A percentile compares a stretch with the other conserved stretches of the same genome.
Evolutionary conservation across 768 basidiomycete genomes (phyloP).

Genomic region (Tephrocybe sp.): DNA sequence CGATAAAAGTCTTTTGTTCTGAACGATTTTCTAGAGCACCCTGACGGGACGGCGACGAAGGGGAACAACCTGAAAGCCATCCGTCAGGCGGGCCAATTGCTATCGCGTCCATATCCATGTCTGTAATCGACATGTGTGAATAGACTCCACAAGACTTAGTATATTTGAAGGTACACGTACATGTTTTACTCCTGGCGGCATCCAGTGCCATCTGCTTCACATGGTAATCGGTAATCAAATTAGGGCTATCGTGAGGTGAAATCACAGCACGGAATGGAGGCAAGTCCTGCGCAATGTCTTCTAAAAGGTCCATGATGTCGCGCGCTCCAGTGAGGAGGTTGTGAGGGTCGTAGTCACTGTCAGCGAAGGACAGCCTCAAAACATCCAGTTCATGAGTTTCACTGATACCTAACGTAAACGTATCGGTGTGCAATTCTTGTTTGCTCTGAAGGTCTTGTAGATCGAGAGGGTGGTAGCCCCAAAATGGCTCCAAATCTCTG

Average conservation of each 20-base stretch:
- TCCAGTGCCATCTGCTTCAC: constrained; percentile 16
- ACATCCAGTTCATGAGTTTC: constrained; percentile 15
- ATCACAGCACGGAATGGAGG: constrained; percentile 37
- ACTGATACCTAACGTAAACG: constrained; percentile 32
- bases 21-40: constrained; percentile 11
- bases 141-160: no score
- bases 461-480: constrained; percentile 34
- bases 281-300: constrained; percentile 26
- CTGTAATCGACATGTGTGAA: constrained; percentile 1
- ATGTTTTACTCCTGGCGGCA: constrained; percentile 9
- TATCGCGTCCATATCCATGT: constrained; percentile 14
- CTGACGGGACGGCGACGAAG: constrained; percentile 22
- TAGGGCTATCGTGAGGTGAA: constrained; percentile 31
- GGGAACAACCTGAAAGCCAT: constrained; percentile 23
- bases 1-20: constrained; percentile 30
- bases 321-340: constrained; percentile 16
- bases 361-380: constrained; percentile 14
- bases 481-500: constrained; percentile 39
- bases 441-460: constrained; percentile 24
- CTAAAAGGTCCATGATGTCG: constrained; percentile 23
- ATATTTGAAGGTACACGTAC: constrained; percentile 9
- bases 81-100: constrained; percentile 10
- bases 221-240: constrained; percentile 21
- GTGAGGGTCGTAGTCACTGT: constrained; percentile 14
- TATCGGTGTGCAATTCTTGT: constrained; percentile 28